A percentile compares a stretch with the other conserved stretches of the same genome.
These are phyloP conservation scores for Diplocarpon rosae DNA, from an alignment of 2,329 filamentous ascomycete species.

Conservation along the genomic window DNA sequence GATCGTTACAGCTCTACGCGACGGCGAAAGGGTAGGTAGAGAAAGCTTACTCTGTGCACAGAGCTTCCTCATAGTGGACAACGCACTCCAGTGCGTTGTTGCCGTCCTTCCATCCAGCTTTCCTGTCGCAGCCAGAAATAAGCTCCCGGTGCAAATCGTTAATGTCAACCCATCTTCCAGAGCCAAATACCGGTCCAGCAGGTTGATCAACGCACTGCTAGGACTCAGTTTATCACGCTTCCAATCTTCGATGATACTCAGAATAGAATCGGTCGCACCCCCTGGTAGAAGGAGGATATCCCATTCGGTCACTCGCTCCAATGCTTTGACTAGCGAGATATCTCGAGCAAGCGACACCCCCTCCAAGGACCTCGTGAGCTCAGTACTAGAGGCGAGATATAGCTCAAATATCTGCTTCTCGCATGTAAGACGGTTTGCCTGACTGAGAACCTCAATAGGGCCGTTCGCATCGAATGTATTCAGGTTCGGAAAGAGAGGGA, in stretches of 20 bases:
- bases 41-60: neutral
- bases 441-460: neutral
- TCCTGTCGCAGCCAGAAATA: neutral
- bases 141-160: neutral
- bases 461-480: slow-evolving; percentile 4
- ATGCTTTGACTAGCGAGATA: neutral
- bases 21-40: neutral
- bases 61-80: neutral
- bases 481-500: slow-evolving; percentile 2
- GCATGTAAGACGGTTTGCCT: neutral
- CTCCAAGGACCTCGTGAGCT: neutral
- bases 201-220: neutral
- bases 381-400: neutral
- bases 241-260: neutral
- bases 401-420: neutral
- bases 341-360: neutral
- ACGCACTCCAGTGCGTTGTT: slow-evolving; percentile 1
- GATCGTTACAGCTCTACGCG: neutral
- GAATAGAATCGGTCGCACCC: neutral
- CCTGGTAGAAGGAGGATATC: slow-evolving; percentile 2
- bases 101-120: neutral
- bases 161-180: neutral
- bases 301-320: neutral
- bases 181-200: neutral
- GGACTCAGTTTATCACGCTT: neutral